A percentile compares a stretch with the other conserved stretches of the same genome.
phyloP scores from a whole-genome alignment of 345 rosid species.

The Geranium brycei region DNA sequence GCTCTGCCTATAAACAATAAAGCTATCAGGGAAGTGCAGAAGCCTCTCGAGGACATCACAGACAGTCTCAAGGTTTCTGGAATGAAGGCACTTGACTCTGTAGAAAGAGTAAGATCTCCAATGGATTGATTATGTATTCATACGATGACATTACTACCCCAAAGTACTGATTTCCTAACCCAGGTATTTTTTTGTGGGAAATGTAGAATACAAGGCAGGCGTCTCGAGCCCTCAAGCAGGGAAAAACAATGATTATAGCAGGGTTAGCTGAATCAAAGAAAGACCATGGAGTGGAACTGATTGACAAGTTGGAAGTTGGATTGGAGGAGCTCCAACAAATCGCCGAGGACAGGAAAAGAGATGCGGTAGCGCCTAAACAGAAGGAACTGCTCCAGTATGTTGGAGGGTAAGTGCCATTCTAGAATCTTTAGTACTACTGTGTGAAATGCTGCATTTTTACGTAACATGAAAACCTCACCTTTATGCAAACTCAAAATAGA shows the following conservation, averaged over 20 bases:
- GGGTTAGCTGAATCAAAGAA: constrained; percentile 87
- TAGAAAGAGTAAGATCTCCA: constrained; percentile 53
- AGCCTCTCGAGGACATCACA: constrained; percentile 88
- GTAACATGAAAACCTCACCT: not conserved
- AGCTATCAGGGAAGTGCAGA: constrained; percentile 88
- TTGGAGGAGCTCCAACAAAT: constrained; percentile 78
- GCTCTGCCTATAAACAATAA: constrained; percentile 84
- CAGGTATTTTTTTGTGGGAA: constrained; percentile 1
- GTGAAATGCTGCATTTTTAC: not conserved
- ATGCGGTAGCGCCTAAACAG: constrained; percentile 79
- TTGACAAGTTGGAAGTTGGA: constrained; percentile 68
- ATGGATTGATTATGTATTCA: not conserved
- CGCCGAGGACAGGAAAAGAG: constrained; percentile 79
- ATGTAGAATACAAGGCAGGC: constrained; percentile 88
- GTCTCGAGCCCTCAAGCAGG: constrained; percentile 54
- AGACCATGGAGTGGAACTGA: constrained; percentile 64
- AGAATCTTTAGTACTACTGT: not conserved
- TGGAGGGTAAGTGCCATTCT: constrained; percentile 49
- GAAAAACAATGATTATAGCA: constrained; percentile 57
- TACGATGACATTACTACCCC: not conserved
- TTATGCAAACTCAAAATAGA: too few species aligned
- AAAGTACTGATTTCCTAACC: not conserved
- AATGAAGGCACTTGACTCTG: constrained; percentile 78
- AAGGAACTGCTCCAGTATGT: constrained; percentile 82
- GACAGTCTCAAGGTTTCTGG: constrained; percentile 88